Base-by-base conservation (phyloP, 257 asterid genomes). In the Marsdenia floribunda region DNA sequence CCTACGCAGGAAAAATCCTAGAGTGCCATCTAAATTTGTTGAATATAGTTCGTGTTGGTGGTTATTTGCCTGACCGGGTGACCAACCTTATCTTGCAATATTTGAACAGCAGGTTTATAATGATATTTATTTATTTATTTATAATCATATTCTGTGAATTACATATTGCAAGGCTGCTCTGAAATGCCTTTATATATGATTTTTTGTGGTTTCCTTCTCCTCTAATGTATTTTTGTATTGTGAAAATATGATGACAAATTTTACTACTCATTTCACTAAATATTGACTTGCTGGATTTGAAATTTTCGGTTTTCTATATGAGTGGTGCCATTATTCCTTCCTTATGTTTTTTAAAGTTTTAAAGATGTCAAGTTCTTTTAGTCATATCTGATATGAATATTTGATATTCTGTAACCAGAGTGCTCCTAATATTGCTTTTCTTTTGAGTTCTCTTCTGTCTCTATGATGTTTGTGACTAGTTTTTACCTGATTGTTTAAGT, bases 41-140 rank as follows among this genome's bases (percentile, higher is more conserved):
- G 85, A 95, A 87, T 84, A 90, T 85, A 76, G 80, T 95, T 70
- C 96, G 96, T 18, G 83, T 87, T 75, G 98, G 98, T 80, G 98
- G 96, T 65, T 95, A 95, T 85, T 85, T 95, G 73, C 98, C 99
- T 0, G 99, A 95, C 79, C 88, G 99, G 81, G 99, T 95, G 72
- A 90, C 87, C 82, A 95, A 95, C 80, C 98, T 92, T 82, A 87
- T 95, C 59, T 87, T 95, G 87, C 99, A 95, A 78, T 95, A 95
- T 89, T 82, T 95, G 55, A 86, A 93, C 85, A 89, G 88, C 84
- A 95, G 99, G 99, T 95, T 77, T 53, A 68, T 49, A n/a, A 44
- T 72, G 29, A 42, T 40, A 21, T 26, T 54, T 40, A 15, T 15
- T 54, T 40, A 15, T 15, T 13, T 50, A 11, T 50, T 50, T 50